Evolutionary conservation across 1,284 basidiomycete genomes (phyloP).

Genomic region (Wallemia hederae): DNA sequence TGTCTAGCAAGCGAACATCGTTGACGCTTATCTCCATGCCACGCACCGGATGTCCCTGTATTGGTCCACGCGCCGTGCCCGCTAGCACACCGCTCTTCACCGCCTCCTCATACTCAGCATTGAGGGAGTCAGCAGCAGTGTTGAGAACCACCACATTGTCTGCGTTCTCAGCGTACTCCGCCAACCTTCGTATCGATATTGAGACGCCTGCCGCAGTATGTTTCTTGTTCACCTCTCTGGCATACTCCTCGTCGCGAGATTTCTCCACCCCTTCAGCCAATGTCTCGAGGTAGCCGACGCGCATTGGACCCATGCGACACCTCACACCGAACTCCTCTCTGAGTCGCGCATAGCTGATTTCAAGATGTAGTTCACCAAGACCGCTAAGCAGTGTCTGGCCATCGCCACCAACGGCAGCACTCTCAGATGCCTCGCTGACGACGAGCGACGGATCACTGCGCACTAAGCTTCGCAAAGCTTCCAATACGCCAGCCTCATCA

Average conservation of each 20-base stretch:
- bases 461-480: slow-evolving; percentile 39
- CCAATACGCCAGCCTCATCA: slow-evolving; percentile 27
- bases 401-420: slow-evolving; percentile 23
- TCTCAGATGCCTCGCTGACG: slow-evolving; percentile 20
- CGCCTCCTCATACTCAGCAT: background rate
- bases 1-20: background rate
- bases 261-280: slow-evolving; percentile 18
- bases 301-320: slow-evolving; percentile 44
- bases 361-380: slow-evolving; percentile 54
- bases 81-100: background rate
- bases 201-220: slow-evolving; percentile 16
- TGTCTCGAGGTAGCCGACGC: slow-evolving; percentile 52
- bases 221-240: slow-evolving; percentile 10
- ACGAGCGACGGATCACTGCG: slow-evolving; percentile 63
- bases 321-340: slow-evolving; percentile 46
- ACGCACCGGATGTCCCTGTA: background rate
- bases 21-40: background rate
- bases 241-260: background rate
- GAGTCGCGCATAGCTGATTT: slow-evolving; percentile 52
- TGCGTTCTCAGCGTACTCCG: slow-evolving; percentile 27
- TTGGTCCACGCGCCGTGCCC: background rate
- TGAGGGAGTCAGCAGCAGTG: slow-evolving; percentile 29
- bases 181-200: slow-evolving; percentile 25
- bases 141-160: slow-evolving; percentile 42
- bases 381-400: slow-evolving; percentile 59